phyloP scores from a whole-genome alignment of 495 filamentous ascomycete species.

The Rusavskia elegans region DNA sequence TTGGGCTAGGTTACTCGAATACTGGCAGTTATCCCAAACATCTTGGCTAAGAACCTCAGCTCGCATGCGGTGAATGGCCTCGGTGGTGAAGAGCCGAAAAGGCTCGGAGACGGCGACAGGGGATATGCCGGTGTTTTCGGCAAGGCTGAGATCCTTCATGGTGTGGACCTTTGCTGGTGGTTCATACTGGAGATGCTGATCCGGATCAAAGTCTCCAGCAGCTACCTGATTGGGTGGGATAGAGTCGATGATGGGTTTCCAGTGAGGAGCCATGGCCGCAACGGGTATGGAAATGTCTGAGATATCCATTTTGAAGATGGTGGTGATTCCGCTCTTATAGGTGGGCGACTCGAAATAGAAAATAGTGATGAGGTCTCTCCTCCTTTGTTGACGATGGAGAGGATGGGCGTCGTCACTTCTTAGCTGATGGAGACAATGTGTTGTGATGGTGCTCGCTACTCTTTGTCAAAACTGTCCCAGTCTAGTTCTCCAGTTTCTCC shows the following conservation, averaged over 20 bases:
- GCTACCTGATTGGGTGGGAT: background rate
- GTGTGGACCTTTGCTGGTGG: conserved; percentile 34
- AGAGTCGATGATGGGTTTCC: background rate
- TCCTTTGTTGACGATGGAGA: no score
- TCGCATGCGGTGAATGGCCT: conserved; percentile 50
- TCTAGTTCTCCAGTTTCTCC: no score
- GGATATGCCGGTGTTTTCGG: conserved; percentile 42
- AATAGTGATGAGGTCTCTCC: no score
- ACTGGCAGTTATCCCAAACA: conserved; percentile 49
- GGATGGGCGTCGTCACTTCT: no score
- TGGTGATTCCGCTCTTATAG: background rate
- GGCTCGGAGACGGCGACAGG: conserved; percentile 55
- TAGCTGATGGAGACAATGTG: no score
- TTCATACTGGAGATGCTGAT: conserved; percentile 38
- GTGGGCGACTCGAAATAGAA: no score
- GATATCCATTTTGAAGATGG: background rate
- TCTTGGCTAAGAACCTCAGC: conserved; percentile 45
- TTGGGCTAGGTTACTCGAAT: conserved; percentile 46
- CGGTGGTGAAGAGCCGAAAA: conserved; percentile 53
- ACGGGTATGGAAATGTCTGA: background rate
- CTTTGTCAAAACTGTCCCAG: no score
- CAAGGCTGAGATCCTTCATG: conserved; percentile 44
- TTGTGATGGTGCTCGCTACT: no score
- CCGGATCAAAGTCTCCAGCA: conserved; percentile 28
- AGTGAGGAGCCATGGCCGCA: background rate